A percentile compares a stretch with the other conserved stretches of the same genome.
Conservation (phyloP, 2,329 filamentous ascomycete genomes). For the Geosmithia morbida region DNA sequence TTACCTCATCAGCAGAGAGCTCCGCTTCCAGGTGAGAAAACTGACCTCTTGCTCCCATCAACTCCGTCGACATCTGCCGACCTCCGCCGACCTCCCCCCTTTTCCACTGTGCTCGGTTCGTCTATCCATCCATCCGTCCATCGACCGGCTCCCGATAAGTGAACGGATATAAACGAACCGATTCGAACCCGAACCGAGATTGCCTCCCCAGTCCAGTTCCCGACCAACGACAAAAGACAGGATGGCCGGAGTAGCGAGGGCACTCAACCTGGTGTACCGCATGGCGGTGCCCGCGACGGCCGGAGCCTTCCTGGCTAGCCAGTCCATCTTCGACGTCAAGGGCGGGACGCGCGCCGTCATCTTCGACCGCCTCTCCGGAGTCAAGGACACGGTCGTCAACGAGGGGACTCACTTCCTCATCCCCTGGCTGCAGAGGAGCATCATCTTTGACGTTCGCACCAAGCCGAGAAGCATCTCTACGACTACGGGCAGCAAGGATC, state of each 20-base stretch:
- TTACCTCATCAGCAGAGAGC: background rate
- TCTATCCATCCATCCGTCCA: no score
- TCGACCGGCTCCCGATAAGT: background rate
- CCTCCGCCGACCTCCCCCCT: no score
- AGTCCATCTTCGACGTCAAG: conserved; percentile 92
- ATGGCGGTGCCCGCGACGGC: conserved; percentile 61
- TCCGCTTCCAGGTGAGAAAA: background rate
- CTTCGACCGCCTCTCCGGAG: conserved; percentile 85
- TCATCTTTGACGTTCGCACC: conserved; percentile 94
- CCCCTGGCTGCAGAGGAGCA: conserved; percentile 88
- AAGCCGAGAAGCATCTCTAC: conserved; percentile 96
- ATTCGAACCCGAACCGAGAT: no score
- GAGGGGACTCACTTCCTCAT: conserved; percentile 96
- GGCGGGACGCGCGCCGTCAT: conserved; percentile 92
- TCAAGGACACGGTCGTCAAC: conserved; percentile 83
- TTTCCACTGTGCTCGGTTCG: no score
- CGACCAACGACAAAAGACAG: background rate
- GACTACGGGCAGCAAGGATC: conserved; percentile 93
- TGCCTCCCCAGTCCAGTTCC: no score
- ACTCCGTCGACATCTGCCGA: background rate
- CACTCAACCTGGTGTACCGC: conserved; percentile 48
- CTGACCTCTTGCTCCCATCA: background rate
- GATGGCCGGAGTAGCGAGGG: conserved; percentile 23
- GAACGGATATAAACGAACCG: no score
- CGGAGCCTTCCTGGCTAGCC: conserved; percentile 52